These are phyloP conservation scores for Linaria vulgaris DNA, from an alignment of 257 asterid species.

Conservation along the genomic window DNA sequence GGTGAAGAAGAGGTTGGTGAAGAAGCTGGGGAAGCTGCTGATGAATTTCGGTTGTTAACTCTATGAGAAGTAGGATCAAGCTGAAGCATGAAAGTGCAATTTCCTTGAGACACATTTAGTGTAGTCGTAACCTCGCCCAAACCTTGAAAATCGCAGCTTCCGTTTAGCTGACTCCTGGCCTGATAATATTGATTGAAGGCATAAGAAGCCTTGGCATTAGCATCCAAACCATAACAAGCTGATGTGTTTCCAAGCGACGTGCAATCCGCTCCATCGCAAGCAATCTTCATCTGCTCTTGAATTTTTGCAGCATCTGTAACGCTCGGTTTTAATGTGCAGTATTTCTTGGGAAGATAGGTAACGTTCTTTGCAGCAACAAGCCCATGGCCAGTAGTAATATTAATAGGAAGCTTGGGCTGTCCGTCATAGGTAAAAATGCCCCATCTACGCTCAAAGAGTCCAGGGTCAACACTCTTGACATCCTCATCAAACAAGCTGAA, in stretches of 20 bases:
- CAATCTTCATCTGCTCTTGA: conserved; percentile 11
- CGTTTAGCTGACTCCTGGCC: conserved; percentile 14
- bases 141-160: conserved; percentile 27
- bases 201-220: conserved; percentile 27
- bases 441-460: conserved; percentile 42
- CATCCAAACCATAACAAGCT: conserved; percentile 25
- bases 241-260: conserved; percentile 30
- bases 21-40: no score
- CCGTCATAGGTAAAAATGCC: conserved; percentile 37
- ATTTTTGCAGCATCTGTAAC: conserved; percentile 16
- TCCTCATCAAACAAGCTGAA: conserved; percentile 42
- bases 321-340: conserved; percentile 31
- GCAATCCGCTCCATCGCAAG: conserved; percentile 36
- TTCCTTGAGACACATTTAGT: no score
- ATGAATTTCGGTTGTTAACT: no score
- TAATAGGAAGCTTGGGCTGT: conserved; percentile 21
- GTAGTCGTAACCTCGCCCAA: conserved; percentile 21
- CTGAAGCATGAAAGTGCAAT: no score
- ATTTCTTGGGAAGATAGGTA: conserved; percentile 23
- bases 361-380: conserved; percentile 29
- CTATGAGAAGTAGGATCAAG: no score
- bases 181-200: conserved; percentile 35
- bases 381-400: conserved; percentile 25
- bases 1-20: no score
- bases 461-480: conserved; percentile 36